Percentiles rank a stretch among this genome's conserved stretches.
These are phyloP conservation scores for Cyclostephanos tholiformis DNA, from an alignment of 108 stramenopile genomes.

Conservation along the genomic window DNA sequence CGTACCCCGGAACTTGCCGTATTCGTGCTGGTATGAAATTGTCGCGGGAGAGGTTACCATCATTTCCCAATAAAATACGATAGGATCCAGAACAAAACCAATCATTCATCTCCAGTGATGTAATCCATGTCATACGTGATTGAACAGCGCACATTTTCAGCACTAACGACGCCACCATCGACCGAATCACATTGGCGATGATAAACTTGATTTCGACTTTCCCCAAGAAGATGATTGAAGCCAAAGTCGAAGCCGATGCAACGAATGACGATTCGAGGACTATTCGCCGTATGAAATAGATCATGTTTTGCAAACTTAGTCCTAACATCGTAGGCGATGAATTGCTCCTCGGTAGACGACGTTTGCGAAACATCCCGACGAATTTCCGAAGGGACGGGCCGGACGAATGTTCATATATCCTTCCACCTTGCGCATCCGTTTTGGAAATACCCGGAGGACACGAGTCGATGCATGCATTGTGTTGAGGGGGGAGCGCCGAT, in stretches of 20 bases:
- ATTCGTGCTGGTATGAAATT: conserved; percentile 43
- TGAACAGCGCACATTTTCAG: conserved; percentile 28
- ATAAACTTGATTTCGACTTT: conserved; percentile 16
- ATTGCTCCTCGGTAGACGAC: not conserved
- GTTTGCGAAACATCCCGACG: not conserved
- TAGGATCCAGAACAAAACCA: conserved; percentile 33
- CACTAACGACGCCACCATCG: conserved; percentile 19
- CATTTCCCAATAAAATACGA: conserved; percentile 8
- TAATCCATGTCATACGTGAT: conserved; percentile 21
- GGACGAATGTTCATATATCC: not conserved
- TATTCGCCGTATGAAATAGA: not conserved
- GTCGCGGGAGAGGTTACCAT: not conserved
- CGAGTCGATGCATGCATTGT: not conserved
- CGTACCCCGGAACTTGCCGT: conserved; percentile 89
- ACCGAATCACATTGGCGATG: conserved; percentile 20
- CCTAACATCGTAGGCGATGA: not conserved
- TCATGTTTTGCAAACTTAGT: too few relatives aligned
- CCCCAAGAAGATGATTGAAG: not conserved
- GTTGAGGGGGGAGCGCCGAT: not conserved
- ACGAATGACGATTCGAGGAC: conserved; percentile 1
- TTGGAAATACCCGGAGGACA: not conserved
- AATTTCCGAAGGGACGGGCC: not conserved
- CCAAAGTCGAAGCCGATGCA: not conserved
- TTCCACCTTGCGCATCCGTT: not conserved
- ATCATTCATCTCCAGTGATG: conserved; percentile 14